Base-by-base conservation (phyloP, 805 yeast species). In the Sugiyamaella marilandica region DNA sequence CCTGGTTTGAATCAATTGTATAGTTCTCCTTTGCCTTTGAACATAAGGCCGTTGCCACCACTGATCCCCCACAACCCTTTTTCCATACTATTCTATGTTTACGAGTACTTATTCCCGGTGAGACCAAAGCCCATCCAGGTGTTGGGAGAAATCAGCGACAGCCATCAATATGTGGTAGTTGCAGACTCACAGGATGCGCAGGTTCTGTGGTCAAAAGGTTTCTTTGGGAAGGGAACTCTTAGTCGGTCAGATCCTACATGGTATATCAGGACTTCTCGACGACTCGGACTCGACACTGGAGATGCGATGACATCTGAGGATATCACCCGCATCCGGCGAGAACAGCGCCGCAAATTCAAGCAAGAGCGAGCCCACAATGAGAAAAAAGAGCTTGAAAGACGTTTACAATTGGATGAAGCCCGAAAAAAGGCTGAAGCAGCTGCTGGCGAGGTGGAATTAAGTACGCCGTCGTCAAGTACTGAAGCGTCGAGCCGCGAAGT, bases 231-330 rank as follows among this genome's bases (percentile, higher is more conserved):
- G 63, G 99, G 98, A 1, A 79, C 80, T 2, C 71, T 90, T 44
- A 87, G 96, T 34, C 74, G 99, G 57, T 85, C 95, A 53, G 97
- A 94, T 64, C 96, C 99, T 0, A 81, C 96, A 0, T 94, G 98
- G 97, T 68, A 65, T 44, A 74, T 72, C n/a, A 74, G 97, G 50
- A 81, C 88, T 0, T 68, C 71, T 32, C 73, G 82, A 45, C 67
- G 88, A 41, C 69, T 86, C 24, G 76, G 78, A 11, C 62, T 79
- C 36, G 76, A 67, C 24, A 75, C 66, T 19, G 66, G 66, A 47
- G 63, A 70, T 47, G 62, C 60, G 34, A 47, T 66, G 52, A 45
- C 62, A 70, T 74, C 84, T 18, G 99, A 94, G 70, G 95, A 88
- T 55, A 68, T 92, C 31, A 91, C 96, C 0, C 77, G 79, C 45